A percentile compares a stretch with the other conserved stretches of the same genome.
phyloP scores from a whole-genome alignment of 108 stramenopile genomes.

The Pinguiococcus pyrenoidosus region DNA sequence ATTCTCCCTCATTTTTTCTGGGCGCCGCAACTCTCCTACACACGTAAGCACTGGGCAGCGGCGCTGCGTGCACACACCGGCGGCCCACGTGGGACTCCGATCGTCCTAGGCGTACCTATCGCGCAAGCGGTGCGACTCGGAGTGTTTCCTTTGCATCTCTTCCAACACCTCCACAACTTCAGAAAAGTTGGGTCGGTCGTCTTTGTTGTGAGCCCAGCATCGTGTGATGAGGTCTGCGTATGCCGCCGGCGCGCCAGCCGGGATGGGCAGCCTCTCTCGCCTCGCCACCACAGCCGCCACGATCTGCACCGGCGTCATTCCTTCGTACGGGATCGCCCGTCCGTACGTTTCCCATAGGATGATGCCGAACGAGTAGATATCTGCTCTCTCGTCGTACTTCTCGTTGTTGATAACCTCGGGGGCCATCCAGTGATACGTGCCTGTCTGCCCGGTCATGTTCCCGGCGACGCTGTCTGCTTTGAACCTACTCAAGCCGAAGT shows the following conservation, averaged over 20 bases:
- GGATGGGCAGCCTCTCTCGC: slow-evolving; percentile 17
- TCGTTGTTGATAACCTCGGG: slow-evolving; percentile 42
- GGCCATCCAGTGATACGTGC: slow-evolving; percentile 50
- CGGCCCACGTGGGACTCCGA: too few species aligned
- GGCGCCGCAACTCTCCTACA: too few species aligned
- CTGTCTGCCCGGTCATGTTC: slow-evolving; percentile 35
- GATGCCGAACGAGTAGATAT: slow-evolving; percentile 43
- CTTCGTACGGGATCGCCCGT: slow-evolving; percentile 33
- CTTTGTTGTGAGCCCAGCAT: slow-evolving; percentile 21
- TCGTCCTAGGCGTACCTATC: too few species aligned
- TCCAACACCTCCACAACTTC: slow-evolving; percentile 8
- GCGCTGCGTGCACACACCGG: too few species aligned
- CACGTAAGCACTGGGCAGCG: too few species aligned
- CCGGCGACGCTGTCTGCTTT: slow-evolving; percentile 24
- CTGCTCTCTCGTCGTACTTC: slow-evolving; percentile 42
- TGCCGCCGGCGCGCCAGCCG: background rate
- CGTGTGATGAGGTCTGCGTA: slow-evolving; percentile 7
- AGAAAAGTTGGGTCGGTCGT: slow-evolving; percentile 12
- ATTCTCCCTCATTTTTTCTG: too few species aligned
- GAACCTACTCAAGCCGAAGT: slow-evolving; percentile 35
- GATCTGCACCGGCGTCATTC: slow-evolving; percentile 40
- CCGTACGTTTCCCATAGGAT: slow-evolving; percentile 41
- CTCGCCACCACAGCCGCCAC: slow-evolving; percentile 23
- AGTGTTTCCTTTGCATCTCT: too few species aligned
- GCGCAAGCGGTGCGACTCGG: too few species aligned